A percentile compares a stretch with the other conserved stretches of the same genome.
phyloP scores from a whole-genome alignment of 305 asterid genomes.

The Nicotiana rustica region DNA sequence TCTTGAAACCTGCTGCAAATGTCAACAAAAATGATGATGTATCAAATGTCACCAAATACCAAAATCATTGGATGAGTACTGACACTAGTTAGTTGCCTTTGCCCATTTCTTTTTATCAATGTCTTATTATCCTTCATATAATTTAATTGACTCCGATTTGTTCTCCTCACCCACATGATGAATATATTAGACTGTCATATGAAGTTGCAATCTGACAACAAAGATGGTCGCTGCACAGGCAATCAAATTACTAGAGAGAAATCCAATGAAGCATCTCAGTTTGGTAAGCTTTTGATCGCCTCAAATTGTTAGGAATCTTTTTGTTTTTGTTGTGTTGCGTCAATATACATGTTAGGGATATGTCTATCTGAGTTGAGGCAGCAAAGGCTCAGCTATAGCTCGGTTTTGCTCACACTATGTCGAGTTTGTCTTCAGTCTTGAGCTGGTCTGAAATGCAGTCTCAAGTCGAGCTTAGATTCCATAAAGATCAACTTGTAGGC shows the following conservation, averaged over 20 bases:
- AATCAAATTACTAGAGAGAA: neutral
- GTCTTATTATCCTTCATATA: neutral
- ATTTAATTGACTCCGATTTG: neutral
- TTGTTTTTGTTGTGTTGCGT: neutral
- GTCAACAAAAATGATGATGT: neutral
- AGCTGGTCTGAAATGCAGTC: neutral
- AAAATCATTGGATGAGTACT: neutral
- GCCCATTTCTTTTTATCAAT: neutral
- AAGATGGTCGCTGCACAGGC: neutral
- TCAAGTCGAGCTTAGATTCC: neutral
- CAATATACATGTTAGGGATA: conserved; percentile 6
- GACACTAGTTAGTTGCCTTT: neutral
- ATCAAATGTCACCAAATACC: neutral
- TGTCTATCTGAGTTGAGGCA: neutral
- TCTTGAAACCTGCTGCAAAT: neutral
- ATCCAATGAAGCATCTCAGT: conserved; percentile 1
- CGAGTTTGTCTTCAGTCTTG: neutral
- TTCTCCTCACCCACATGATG: neutral
- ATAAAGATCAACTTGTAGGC: conserved; percentile 11
- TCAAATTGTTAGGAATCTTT: neutral
- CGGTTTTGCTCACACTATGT: neutral
- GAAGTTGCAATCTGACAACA: neutral
- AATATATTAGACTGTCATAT: neutral
- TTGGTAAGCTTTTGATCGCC: neutral
- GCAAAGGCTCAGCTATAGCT: neutral